Evolutionary conservation across 2,329 filamentous ascomycete species (phyloP).

Genomic region (Escovopsis sp.): DNA sequence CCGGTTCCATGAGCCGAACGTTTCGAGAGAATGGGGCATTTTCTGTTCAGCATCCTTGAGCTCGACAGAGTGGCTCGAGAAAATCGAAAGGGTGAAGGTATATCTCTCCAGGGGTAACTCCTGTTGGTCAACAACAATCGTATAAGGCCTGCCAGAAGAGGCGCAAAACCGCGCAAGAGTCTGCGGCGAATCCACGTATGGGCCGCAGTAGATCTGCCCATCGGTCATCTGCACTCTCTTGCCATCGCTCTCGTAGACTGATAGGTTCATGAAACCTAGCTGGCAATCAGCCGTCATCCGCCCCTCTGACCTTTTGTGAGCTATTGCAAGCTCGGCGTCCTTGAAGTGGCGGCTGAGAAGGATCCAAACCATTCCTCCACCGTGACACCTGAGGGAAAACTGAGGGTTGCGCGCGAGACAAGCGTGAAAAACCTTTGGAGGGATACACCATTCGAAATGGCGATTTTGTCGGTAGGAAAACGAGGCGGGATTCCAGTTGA

Average conservation of each 20-base stretch:
- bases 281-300: constrained; percentile 34
- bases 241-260: constrained; percentile 60
- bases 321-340: constrained; percentile 46
- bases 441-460: constrained; percentile 71
- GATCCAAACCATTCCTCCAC: constrained; percentile 59
- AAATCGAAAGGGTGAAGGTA: constrained; percentile 75
- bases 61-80: constrained; percentile 49
- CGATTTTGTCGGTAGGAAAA: constrained; percentile 75
- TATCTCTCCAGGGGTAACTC: constrained; percentile 59
- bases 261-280: constrained; percentile 76
- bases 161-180: constrained; percentile 58
- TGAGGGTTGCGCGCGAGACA: constrained; percentile 53
- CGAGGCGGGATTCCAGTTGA: constrained; percentile 89
- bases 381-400: constrained; percentile 49
- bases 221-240: constrained; percentile 61
- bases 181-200: constrained; percentile 90
- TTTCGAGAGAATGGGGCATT: constrained; percentile 43
- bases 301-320: constrained; percentile 27
- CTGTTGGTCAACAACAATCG: constrained; percentile 62
- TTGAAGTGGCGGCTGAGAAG: constrained; percentile 77
- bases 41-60: constrained; percentile 47
- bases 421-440: constrained; percentile 32
- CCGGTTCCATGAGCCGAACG: constrained; percentile 57
- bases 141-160: constrained; percentile 29
- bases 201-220: constrained; percentile 54